Evolutionary conservation across 331 rosid species (phyloP).

Genomic region (Stylosanthes scabra): DNA sequence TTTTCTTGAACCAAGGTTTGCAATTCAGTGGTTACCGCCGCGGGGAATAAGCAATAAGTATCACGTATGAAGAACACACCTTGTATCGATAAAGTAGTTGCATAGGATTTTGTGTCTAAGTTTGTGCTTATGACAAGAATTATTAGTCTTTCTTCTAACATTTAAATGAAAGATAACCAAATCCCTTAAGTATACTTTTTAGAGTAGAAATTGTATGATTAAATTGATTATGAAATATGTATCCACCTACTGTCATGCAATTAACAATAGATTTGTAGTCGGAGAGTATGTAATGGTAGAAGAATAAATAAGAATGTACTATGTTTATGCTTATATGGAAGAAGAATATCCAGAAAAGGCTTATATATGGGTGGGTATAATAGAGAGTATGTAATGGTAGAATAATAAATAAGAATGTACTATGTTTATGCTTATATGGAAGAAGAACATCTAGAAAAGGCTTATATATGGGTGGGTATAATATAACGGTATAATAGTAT

Average conservation of each 20-base stretch:
- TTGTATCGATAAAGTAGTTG: neutral
- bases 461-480: neutral
- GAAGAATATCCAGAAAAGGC: conserved; percentile 10
- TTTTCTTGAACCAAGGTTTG: neutral
- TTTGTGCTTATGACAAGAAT: neutral
- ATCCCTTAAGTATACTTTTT: neutral
- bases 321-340: neutral
- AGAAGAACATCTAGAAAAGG: conserved; percentile 12
- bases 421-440: neutral
- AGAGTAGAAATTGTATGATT: no score
- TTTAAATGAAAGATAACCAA: neutral
- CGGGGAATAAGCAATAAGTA: neutral
- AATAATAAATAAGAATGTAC: neutral
- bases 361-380: neutral
- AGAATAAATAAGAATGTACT: neutral
- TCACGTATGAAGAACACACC: neutral
- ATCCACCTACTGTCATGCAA: neutral
- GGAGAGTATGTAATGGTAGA: neutral
- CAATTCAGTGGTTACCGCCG: neutral
- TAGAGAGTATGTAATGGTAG: neutral
- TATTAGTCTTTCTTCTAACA: neutral
- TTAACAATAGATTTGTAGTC: neutral
- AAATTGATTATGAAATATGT: no score
- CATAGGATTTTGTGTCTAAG: neutral
- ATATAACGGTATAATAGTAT: no score